Evolutionary conservation across 345 rosid genomes (phyloP), one percentile per base, ranked within the genome.

Genomic region (Aquilaria yunnanensis): DNA sequence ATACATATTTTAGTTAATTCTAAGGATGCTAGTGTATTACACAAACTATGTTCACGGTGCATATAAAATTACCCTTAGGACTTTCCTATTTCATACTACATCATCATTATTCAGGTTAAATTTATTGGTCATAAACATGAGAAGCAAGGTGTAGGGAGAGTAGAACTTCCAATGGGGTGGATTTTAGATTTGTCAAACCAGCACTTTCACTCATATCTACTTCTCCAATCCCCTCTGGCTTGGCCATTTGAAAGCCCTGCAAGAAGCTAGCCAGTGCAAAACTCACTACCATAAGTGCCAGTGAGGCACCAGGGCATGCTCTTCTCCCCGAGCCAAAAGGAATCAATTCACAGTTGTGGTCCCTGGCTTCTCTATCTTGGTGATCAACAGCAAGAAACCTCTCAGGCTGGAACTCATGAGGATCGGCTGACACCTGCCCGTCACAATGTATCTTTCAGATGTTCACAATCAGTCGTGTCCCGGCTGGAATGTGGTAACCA

Each of bases 201-300:
- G 12, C 0, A 16, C 13, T 29, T 64, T 70, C 0, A 16, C 23
- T 16, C 0, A 16, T 16, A 0, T 16, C 23, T 0, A 16, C 23
- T 16, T 16, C 23, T 10, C 64, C 66, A 67, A 68, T 71, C 43
- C 60, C 14, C 2, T 11, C 2, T 0, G 62, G 32, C 1, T 68
- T 60, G 1, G 72, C n/a, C 11, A 75, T 29, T 13, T 79, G 64
- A 33, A 76, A 79, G 0, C 69, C 74, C 10, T 76, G 84, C 1
- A 80, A 51, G n/a, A 80, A 56, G 23, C 48, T 57, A 1, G 79
- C 84, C 13, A 80, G 43, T 6, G 59, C 41, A 23, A 76, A 13
- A 32, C 69, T 74, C 14, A 68, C 45, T 59, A 16, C 23, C 23
- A 16, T 0, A 16, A 16, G 23, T 16, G 23, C 23, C 23, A 16